Conservation (phyloP, 306 rosid genomes). For the Quercus glauca region DNA sequence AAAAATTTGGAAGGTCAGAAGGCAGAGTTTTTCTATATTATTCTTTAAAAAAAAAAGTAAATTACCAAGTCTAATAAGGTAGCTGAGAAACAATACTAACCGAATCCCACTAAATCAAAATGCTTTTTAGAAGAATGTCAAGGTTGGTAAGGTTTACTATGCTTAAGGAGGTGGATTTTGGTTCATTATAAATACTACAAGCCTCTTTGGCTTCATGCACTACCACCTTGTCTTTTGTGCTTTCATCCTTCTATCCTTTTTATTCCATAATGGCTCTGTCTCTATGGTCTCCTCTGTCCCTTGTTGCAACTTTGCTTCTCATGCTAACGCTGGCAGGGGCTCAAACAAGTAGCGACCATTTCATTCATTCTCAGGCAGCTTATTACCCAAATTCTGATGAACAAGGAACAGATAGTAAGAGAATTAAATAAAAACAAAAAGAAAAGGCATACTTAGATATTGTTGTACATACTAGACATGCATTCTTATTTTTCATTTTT, state of each 20-base stretch:
- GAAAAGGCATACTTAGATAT: neutral
- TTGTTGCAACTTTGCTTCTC: conserved; percentile 45
- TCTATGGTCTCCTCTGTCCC: conserved; percentile 30
- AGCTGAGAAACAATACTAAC: conserved; percentile 10
- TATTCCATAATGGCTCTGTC: conserved; percentile 45
- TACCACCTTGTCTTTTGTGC: conserved; percentile 18
- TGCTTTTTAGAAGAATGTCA: conserved; percentile 27
- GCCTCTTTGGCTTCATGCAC: conserved; percentile 26
- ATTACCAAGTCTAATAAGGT: conserved; percentile 4
- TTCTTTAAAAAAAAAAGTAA: neutral
- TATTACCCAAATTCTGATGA: conserved; percentile 75
- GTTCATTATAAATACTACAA: conserved; percentile 49
- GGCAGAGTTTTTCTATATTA: neutral
- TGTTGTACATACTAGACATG: conserved; percentile 10
- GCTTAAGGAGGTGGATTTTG: neutral
- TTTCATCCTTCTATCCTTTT: neutral
- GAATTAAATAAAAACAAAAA: conserved; percentile 1
- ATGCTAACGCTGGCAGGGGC: conserved; percentile 54
- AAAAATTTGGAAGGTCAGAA: conserved; percentile 8
- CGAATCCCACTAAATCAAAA: neutral
- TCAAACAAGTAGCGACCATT: conserved; percentile 54
- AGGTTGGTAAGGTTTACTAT: conserved; percentile 34
- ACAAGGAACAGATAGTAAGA: conserved; percentile 78
- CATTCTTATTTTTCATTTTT: conserved; percentile 2
- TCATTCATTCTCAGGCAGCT: conserved; percentile 72